phyloP scores from a whole-genome alignment of 1,139 yeast genomes.

The Blastobotrys indianensis region DNA sequence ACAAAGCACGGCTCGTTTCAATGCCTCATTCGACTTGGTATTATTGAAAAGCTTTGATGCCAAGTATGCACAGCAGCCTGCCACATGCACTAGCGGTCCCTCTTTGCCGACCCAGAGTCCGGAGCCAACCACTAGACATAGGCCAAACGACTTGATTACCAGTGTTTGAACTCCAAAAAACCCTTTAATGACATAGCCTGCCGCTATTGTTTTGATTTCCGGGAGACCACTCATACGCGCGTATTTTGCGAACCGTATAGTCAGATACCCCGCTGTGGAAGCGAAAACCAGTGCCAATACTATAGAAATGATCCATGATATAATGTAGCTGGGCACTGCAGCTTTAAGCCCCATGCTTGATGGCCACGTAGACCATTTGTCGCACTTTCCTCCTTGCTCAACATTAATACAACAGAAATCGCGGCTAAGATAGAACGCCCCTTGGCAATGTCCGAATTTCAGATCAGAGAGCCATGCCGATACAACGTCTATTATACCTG shows the following conservation, averaged over 20 bases:
- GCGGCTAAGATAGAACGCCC: constrained; percentile 35
- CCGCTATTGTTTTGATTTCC: constrained; percentile 58
- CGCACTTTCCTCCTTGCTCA: constrained; percentile 32
- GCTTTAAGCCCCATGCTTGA: constrained; percentile 21
- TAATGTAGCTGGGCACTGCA: constrained; percentile 29
- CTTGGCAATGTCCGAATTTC: constrained; percentile 45
- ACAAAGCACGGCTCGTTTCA: constrained; percentile 51
- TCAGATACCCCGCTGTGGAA: constrained; percentile 32
- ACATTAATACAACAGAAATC: constrained; percentile 37
- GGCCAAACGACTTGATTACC: constrained; percentile 46
- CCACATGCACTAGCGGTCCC: constrained; percentile 87
- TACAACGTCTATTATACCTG: constrained; percentile 54
- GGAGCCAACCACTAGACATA: constrained; percentile 64
- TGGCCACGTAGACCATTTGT: constrained; percentile 42
- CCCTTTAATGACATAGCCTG: constrained; percentile 48
- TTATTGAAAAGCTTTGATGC: constrained; percentile 36
- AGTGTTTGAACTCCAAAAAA: constrained; percentile 48
- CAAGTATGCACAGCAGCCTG: constrained; percentile 58
- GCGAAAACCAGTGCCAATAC: constrained; percentile 34
- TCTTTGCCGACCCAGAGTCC: constrained; percentile 92
- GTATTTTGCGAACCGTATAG: constrained; percentile 39
- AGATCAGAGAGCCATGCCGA: constrained; percentile 62
- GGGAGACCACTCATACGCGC: constrained; percentile 65
- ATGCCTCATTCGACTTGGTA: constrained; percentile 30
- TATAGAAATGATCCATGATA: constrained; percentile 36